Percentiles rank a stretch among this genome's conserved stretches.
phyloP scores from a whole-genome alignment of 352 stramenopile genomes.

The Phytophthora gonapodyides region DNA sequence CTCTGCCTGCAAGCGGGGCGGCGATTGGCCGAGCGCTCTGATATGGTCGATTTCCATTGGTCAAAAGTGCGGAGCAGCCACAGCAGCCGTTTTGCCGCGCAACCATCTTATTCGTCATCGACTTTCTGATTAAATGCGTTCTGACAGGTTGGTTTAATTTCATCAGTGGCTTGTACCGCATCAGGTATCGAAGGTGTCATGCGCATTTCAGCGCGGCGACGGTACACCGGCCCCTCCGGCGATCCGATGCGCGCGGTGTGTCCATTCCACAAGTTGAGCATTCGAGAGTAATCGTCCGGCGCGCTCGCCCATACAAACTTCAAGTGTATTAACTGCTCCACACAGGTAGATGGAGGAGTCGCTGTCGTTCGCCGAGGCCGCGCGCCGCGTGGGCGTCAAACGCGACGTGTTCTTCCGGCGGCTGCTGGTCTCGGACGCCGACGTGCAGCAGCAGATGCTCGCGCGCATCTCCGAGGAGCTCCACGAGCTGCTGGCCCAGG shows the following conservation, averaged over 20 bases:
- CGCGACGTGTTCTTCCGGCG: conserved; percentile 85
- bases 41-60: conserved; percentile 24
- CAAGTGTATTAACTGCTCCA: conserved; percentile 17
- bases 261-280: conserved; percentile 51
- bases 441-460: conserved; percentile 68
- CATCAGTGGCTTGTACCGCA: too few relatives aligned
- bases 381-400: conserved; percentile 64
- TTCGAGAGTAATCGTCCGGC: conserved; percentile 1
- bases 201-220: background rate
- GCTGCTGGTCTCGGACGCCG: conserved; percentile 63
- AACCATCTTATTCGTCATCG: too few relatives aligned
- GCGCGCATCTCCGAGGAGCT: conserved; percentile 57
- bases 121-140: too few relatives aligned
- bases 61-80: background rate
- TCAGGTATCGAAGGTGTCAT: background rate
- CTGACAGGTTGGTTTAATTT: too few relatives aligned
- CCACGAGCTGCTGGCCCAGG: conserved; percentile 51
- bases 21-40: conserved; percentile 23
- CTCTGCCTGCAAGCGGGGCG: conserved; percentile 10
- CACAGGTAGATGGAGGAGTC: conserved; percentile 20
- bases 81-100: too few relatives aligned
- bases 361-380: conserved; percentile 48
- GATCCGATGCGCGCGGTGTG: conserved; percentile 36
- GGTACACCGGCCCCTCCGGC: background rate
- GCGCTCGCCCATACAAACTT: conserved; percentile 29